Base-by-base conservation (phyloP, 768 basidiomycete species). In the Russula earlei region DNA sequence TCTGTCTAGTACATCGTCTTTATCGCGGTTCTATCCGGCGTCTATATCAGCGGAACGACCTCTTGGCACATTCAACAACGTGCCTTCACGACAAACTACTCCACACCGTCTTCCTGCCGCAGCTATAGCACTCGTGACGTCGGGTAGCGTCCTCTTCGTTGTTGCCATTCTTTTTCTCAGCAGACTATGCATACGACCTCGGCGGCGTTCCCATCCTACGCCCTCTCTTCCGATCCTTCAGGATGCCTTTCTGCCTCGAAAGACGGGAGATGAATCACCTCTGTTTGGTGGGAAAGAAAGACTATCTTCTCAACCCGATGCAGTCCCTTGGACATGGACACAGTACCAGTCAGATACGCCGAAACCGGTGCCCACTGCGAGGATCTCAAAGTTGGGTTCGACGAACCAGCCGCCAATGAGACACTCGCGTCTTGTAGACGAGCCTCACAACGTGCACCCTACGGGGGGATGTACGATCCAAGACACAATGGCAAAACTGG, bases 261-360 rank as follows among this genome's bases (percentile, higher is more conserved):
- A 80, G 38, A 68, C 67, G 45, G 73, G 72, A 8, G 78, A 82
- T 52, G 82, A 82, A 24, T 87, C 86, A 2, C 85, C 84, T 24
- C 70, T 88, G 34, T 89, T 90, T 62, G 86, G 87, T n/a, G 86
- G 87, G 2, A 81, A 82, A 63, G 85, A 88, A 41, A 68, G 77
- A 34, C 77, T 79, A 3, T 77, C 80, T 1, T 70, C 62, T 15
- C 57, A 66, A 22, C 72, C 71, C n/a, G 70, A 75, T 44, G 74
- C 70, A 7, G 72, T 76, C 6, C 66, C 74, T 17, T 84, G 80
- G 77, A 75, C 74, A 48, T 71, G 70, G 71, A 68, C 68, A 38
- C 67, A 69, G 51, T 71, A 71, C 40, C 68, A 67, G 7, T 60
- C 63, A 10, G 63, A 55, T 25, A 56, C 56, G 19, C 59, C 52